Base-by-base conservation (phyloP, 2,329 filamentous ascomycete species). In the Botryotinia convoluta region DNA sequence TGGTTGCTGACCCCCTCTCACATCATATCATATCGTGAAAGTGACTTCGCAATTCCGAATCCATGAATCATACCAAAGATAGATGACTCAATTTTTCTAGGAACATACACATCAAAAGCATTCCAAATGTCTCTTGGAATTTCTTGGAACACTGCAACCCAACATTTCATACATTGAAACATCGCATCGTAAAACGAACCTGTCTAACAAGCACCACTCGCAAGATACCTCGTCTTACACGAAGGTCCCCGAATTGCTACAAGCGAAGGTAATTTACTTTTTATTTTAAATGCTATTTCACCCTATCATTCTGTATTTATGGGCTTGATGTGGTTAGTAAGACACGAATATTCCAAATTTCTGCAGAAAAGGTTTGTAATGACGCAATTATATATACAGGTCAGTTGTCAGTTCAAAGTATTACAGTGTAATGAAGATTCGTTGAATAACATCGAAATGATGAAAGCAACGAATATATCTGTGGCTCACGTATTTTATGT, bases 321-420 rank as follows among this genome's bases (percentile, higher is more conserved):
- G 5, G 12, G 26, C 12, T n/a, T 54, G 26, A n/a, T n/a, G 12
- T 14, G 12, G 6, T 54, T 16, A 54, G 26, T 7, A 16, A 14
- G 12, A n/a, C 26, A n/a, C 0, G 7, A 16, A n/a, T 0, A n/a
- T 16, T 54, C 5, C 3, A 9, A 2, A 2, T 16, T n/a, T 12
- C 26, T 54, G 6, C 48, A 0, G 5, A 54, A 54, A 57, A n/a
- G 0, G 2, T 18, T 29, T 8, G 6, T 1, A 16, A 57, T 18
- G n/a, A 29, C n/a, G 1, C 14, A 18, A 4, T 4, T 16, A 57
- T n/a, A n/a, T n/a, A n/a, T 57, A 0, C 14, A 57, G 51, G 51
- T 29, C 2, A 29, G 12, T 42, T 39, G 26, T 16, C 1, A 1
- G 37, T 5, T n/a, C 4, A 39, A 42, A 2, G 1, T 39, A 42